These are phyloP conservation scores for Petunia axillaris DNA, from an alignment of 257 asterid species.

Conservation along the genomic window DNA sequence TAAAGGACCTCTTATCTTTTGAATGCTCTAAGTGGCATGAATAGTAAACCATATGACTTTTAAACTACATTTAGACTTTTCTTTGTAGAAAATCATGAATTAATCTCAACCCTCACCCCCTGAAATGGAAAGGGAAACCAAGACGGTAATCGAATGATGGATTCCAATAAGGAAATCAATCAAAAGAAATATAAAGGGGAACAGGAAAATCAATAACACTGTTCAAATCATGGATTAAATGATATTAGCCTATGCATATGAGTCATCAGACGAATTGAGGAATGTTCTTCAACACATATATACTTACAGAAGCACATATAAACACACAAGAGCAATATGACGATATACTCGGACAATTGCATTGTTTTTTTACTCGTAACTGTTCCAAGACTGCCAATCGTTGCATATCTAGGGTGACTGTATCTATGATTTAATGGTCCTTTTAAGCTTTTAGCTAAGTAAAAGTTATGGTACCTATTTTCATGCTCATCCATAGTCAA, in stretches of 20 bases:
- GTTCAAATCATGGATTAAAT: neutral
- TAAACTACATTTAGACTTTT: neutral
- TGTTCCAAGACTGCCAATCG: neutral
- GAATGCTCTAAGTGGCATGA: neutral
- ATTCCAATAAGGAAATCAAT: neutral
- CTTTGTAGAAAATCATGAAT: neutral
- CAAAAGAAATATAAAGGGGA: conserved; percentile 1
- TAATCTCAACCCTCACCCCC: neutral
- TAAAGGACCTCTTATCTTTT: neutral
- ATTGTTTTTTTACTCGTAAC: neutral
- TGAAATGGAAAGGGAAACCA: neutral
- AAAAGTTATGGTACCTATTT: neutral
- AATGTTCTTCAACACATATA: neutral
- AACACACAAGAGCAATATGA: neutral
- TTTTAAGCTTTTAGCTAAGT: neutral
- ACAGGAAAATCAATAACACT: neutral
- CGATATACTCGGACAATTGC: neutral
- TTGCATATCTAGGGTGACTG: neutral
- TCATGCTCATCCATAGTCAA: neutral
- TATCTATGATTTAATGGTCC: neutral
- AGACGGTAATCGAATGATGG: neutral
- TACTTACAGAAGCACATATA: neutral
- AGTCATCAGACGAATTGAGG: neutral
- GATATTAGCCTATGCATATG: neutral
- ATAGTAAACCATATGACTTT: neutral